Evolutionary conservation across 2,329 filamentous ascomycete genomes (phyloP).

Genomic region (Aspergillus aculeatus): DNA sequence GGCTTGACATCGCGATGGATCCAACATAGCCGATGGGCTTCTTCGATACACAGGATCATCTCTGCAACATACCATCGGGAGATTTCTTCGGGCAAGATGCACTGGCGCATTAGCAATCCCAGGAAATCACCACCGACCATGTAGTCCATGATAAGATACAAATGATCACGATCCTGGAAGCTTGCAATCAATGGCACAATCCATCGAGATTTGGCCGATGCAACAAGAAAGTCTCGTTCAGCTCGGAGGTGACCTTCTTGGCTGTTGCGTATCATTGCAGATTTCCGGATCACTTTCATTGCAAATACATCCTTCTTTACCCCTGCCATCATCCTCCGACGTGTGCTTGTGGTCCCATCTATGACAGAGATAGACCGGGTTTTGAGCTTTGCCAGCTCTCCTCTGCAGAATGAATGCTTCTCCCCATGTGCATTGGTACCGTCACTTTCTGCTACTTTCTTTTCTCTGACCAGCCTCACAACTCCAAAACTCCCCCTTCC

Average conservation of each 20-base stretch:
- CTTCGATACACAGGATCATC: conserved; percentile 93
- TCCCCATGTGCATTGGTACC: not conserved
- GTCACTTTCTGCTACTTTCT: conserved; percentile 18
- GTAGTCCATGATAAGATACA: conserved; percentile 97
- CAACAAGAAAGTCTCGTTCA: conserved; percentile 87
- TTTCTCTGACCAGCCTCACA: conserved; percentile 79
- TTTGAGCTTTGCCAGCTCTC: conserved; percentile 12
- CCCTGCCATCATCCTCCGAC: conserved; percentile 30
- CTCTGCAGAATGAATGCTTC: conserved; percentile 7
- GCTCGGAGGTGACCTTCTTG: conserved; percentile 92
- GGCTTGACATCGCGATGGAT: conserved; percentile 97
- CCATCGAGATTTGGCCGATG: conserved; percentile 85
- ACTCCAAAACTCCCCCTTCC: conserved; percentile 95
- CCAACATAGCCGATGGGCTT: conserved; percentile 81
- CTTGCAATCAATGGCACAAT: conserved; percentile 83
- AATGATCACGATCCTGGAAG: conserved; percentile 79
- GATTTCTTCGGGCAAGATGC: conserved; percentile 73
- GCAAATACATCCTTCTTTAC: conserved; percentile 69
- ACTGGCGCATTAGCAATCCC: conserved; percentile 78
- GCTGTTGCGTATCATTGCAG: conserved; percentile 83
- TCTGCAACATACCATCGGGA: conserved; percentile 89
- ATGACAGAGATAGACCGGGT: conserved; percentile 22
- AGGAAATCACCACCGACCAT: conserved; percentile 97
- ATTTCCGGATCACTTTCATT: conserved; percentile 97
- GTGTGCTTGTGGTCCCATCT: conserved; percentile 25